A percentile compares a stretch with the other conserved stretches of the same genome.
Evolutionary conservation across 768 basidiomycete genomes (phyloP).

Genomic region (Trametes cinnabarina): DNA sequence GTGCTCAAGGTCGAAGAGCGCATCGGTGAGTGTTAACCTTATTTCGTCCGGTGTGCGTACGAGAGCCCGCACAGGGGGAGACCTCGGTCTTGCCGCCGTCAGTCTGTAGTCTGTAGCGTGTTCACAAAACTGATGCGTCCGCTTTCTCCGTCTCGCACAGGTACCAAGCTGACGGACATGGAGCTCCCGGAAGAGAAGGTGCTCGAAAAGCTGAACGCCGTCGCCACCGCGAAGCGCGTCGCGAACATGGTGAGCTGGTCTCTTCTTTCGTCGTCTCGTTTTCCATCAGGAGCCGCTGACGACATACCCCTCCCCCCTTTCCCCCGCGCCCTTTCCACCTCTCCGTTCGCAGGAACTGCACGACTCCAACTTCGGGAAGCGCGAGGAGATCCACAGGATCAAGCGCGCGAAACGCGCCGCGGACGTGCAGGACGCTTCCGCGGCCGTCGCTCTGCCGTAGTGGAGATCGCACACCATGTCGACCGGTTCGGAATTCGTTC

Average conservation of each 20-base stretch:
- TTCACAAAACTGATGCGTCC: not conserved
- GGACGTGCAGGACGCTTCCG: constrained; percentile 17
- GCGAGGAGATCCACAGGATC: constrained; percentile 77
- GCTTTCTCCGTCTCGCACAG: constrained; percentile 35
- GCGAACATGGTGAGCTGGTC: constrained; percentile 76
- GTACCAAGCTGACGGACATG: constrained; percentile 75
- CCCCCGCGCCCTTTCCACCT: not conserved
- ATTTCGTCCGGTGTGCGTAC: not conserved
- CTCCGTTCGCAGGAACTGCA: constrained; percentile 61
- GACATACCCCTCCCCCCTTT: not conserved
- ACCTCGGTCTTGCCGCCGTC: too few relatives aligned
- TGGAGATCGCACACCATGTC: not conserved
- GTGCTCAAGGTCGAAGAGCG: constrained; percentile 81
- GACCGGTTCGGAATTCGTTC: too few relatives aligned
- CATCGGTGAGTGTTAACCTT: constrained; percentile 60
- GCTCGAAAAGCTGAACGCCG: constrained; percentile 78
- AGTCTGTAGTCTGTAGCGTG: not conserved
- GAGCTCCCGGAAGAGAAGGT: constrained; percentile 76
- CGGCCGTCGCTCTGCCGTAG: not conserved
- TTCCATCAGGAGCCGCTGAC: not conserved
- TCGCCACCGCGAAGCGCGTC: constrained; percentile 90
- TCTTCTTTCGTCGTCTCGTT: not conserved
- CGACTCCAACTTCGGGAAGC: constrained; percentile 84
- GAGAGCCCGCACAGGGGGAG: too few relatives aligned
- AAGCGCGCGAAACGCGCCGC: constrained; percentile 43